Evolutionary conservation across 2,329 filamentous ascomycete genomes (phyloP), one percentile per base, ranked within the genome.

Genomic region (Coccinonectria pachysandricola): DNA sequence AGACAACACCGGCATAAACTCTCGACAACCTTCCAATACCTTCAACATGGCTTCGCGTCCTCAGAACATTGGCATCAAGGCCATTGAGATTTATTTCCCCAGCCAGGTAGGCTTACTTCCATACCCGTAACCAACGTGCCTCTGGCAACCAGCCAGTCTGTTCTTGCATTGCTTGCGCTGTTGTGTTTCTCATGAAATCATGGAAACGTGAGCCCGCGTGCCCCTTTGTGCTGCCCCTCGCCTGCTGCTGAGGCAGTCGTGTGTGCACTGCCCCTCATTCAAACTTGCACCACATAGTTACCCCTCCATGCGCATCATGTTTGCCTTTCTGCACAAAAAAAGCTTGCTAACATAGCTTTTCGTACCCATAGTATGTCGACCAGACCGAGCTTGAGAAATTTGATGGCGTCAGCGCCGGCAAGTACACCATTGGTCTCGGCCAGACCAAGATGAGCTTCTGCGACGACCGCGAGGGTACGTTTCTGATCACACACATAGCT

Each of bases 381-480:
- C 83, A 91, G 63, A 57, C 65, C 31, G 81, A 87, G 56, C 72
- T 91, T 38, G 82, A 88, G 59, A 82, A 84, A 61, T 84, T 85
- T 61, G 83, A 91, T 72, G 82, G 81, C 55, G 81, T 84, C 49
- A 71, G 71, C 54, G 57, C 75, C 31, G 83, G 83, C 43, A 91
- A 91, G 64, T 91, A 91, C 69, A 91, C 83, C 50, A 88, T 91
- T 62, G 83, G 83, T 57, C 78, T 91, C 31, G 83, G 83, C 49
- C 83, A 91, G 71, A 88, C 80, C 53, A 85, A 82, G 65, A 91
- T 91, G 83, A 79, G 76, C 67, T 91, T 91, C 64, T 88, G 83
- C 57, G 83, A 91, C 60, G 83, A 91, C 53, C 76, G 81, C 52
- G 83, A 91, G 66, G 82, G 82, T 86, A 56, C 40, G 24, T 32